Conservation (phyloP, 495 filamentous ascomycete genomes). For the Jackrogersella minutella region DNA sequence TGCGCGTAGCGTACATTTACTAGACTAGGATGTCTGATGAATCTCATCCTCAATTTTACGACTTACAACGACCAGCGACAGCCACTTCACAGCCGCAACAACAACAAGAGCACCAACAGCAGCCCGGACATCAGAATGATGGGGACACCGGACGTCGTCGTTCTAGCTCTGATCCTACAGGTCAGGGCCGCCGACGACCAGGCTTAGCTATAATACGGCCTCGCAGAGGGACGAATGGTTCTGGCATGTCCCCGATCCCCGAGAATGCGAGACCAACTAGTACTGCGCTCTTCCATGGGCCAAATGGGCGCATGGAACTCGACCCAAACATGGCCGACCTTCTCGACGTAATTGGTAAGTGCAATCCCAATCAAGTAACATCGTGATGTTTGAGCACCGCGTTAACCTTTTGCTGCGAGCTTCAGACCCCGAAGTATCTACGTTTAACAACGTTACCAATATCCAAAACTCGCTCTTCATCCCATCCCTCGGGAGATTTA, state of each 20-base stretch:
- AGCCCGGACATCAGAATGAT: neutral
- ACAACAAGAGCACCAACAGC: conserved; percentile 6
- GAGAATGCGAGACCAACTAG: conserved; percentile 33
- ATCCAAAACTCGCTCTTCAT: conserved; percentile 82
- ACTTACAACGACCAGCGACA: conserved; percentile 22
- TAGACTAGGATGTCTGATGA: conserved; percentile 36
- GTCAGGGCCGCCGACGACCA: conserved; percentile 35
- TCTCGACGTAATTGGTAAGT: conserved; percentile 74
- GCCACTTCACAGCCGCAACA: neutral
- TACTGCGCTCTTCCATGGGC: conserved; percentile 47
- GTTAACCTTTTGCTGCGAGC: conserved; percentile 3
- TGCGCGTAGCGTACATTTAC: conserved; percentile 3
- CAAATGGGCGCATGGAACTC: conserved; percentile 53
- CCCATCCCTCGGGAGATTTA: conserved; percentile 68
- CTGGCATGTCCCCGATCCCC: conserved; percentile 21
- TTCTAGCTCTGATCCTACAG: conserved; percentile 41
- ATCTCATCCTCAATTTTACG: conserved; percentile 17
- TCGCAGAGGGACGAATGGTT: conserved; percentile 28
- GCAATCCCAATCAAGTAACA: neutral
- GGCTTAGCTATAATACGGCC: conserved; percentile 34
- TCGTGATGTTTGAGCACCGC: neutral
- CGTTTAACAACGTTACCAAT: conserved; percentile 77
- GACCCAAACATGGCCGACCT: conserved; percentile 71
- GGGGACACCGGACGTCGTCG: conserved; percentile 26
- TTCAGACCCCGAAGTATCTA: conserved; percentile 76